Conservation (phyloP, 768 basidiomycete species). For the Mycena polygramma region DNA sequence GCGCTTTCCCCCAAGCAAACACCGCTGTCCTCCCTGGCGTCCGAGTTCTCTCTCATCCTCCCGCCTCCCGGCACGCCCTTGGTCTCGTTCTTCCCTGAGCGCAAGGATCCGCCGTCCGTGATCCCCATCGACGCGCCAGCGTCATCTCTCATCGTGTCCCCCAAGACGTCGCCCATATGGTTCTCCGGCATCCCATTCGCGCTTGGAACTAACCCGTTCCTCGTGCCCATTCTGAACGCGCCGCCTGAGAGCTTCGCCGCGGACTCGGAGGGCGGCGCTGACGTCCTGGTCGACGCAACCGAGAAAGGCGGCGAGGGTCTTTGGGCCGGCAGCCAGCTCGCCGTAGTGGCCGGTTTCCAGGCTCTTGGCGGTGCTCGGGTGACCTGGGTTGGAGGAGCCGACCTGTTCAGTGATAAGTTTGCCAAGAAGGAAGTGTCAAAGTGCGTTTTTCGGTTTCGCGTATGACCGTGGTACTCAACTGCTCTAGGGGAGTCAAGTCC, state of each 20-base stretch:
- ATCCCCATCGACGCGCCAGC: conserved; percentile 72
- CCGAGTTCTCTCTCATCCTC: conserved; percentile 93
- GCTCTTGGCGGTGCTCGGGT: conserved; percentile 81
- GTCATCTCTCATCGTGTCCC: conserved; percentile 58
- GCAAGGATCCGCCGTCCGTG: conserved; percentile 71
- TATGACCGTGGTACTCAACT: conserved; percentile 16
- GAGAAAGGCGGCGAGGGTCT: conserved; percentile 84
- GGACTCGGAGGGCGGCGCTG: conserved; percentile 72
- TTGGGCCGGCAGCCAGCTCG: conserved; percentile 84
- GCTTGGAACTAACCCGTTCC: conserved; percentile 78
- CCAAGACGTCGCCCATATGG: conserved; percentile 72
- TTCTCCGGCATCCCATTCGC: conserved; percentile 81
- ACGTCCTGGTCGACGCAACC: conserved; percentile 76
- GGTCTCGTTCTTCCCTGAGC: conserved; percentile 87
- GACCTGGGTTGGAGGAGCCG: conserved; percentile 85
- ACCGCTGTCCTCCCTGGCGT: conserved; percentile 79
- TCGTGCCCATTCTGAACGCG: conserved; percentile 86
- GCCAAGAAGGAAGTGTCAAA: conserved; percentile 71
- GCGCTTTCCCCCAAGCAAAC: conserved; percentile 84
- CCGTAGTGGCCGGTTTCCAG: conserved; percentile 92
- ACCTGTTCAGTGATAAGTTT: conserved; percentile 83
- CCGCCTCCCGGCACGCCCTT: conserved; percentile 88
- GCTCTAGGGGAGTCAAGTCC: conserved; percentile 66
- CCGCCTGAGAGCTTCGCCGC: conserved; percentile 82
- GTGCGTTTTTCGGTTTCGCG: conserved; percentile 52